Percentiles rank a stretch among this genome's conserved stretches.
Evolutionary conservation across 805 yeast species (phyloP).

Genomic region (Dipodascus geniculatus): DNA sequence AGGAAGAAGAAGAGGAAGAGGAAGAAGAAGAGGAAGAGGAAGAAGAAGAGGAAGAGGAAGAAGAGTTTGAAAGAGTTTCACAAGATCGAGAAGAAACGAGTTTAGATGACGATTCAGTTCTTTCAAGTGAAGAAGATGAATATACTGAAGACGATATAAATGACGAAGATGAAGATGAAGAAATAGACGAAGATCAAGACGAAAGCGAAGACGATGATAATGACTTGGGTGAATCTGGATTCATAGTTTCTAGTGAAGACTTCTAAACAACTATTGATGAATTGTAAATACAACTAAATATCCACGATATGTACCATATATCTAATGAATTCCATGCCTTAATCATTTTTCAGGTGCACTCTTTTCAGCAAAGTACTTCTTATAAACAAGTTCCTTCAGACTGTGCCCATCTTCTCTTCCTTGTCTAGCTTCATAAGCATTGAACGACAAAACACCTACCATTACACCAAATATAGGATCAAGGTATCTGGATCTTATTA

Average conservation of each 20-base stretch:
- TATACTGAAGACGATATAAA: no score
- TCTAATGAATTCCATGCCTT: no score
- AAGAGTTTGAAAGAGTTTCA: constrained; percentile 1
- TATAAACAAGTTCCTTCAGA: constrained; percentile 5
- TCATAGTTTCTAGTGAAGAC: constrained; percentile 9
- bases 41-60: constrained; percentile 9
- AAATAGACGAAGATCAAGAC: background rate
- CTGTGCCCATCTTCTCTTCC: constrained; percentile 9
- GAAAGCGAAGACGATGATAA: constrained; percentile 1
- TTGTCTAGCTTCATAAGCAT: constrained; percentile 7
- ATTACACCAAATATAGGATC: constrained; percentile 9
- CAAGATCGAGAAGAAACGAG: background rate
- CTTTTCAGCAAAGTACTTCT: constrained; percentile 3
- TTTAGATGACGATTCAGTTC: no score
- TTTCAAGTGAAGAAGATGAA: constrained; percentile 5
- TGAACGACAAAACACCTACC: constrained; percentile 8
- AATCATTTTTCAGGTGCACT: background rate
- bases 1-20: constrained; percentile 8
- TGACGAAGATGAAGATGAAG: background rate
- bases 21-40: constrained; percentile 9
- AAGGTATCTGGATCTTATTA: background rate
- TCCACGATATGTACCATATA: background rate
- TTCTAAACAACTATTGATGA: background rate
- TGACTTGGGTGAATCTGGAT: constrained; percentile 2
- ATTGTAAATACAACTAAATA: background rate